Conservation (phyloP, 2,329 filamentous ascomycete genomes). For the Fusarium musae region DNA sequence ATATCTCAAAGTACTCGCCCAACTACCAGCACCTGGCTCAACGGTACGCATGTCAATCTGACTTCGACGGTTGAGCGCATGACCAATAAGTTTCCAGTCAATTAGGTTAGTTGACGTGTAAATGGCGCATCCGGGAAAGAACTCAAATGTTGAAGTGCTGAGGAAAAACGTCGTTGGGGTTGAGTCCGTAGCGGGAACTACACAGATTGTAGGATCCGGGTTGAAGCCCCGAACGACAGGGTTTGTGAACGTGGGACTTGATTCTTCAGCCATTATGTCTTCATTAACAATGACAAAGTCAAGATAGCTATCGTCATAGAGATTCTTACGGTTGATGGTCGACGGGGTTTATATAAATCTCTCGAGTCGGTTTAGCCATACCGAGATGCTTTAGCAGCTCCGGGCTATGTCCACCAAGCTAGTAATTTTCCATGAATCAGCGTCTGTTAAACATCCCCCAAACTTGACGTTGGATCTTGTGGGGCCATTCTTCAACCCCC, state of each 20-base stretch:
- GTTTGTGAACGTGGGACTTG: slow-evolving; percentile 51
- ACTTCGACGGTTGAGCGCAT: slow-evolving; percentile 61
- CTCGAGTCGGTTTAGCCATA: background rate
- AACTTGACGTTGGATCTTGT: background rate
- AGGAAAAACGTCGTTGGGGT: slow-evolving; percentile 61
- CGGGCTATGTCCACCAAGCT: background rate
- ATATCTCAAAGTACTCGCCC: slow-evolving; percentile 61
- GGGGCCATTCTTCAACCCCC: background rate
- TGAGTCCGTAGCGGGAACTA: slow-evolving; percentile 47
- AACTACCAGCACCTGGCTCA: slow-evolving; percentile 62
- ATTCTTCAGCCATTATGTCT: slow-evolving; percentile 7
- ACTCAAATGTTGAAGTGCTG: slow-evolving; percentile 71
- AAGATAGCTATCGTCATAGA: background rate
- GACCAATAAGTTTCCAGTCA: slow-evolving; percentile 63
- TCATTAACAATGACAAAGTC: no score
- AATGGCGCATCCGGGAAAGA: slow-evolving; percentile 69
- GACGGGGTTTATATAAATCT: background rate
- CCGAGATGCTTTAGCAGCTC: background rate
- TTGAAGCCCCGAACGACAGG: slow-evolving; percentile 70
- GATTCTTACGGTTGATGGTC: no score
- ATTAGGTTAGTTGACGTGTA: slow-evolving; percentile 66
- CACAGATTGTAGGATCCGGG: slow-evolving; percentile 65
- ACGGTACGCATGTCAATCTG: slow-evolving; percentile 64
- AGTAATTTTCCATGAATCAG: slow-evolving; percentile 21
- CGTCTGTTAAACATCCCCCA: background rate